Evolutionary conservation across 345 rosid species (phyloP).

Genomic region (Noccaea caerulescens): DNA sequence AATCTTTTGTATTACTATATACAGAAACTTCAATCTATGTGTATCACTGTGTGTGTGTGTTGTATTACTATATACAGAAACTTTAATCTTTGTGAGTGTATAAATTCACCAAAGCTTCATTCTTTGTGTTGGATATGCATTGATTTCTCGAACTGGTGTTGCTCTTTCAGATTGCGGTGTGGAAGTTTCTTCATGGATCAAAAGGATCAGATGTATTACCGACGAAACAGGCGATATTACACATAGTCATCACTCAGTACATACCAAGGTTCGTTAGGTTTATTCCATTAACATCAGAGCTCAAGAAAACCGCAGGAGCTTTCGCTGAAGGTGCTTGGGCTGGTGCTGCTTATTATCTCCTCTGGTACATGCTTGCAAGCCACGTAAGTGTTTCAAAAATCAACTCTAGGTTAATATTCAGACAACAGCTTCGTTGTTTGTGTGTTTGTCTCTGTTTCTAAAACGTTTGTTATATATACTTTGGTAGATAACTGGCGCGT

Average conservation of each 20-base stretch:
- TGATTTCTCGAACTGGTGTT: not conserved
- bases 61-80: no score
- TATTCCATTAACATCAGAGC: constrained; percentile 76
- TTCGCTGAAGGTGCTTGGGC: constrained; percentile 86
- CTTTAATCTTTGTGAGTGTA: not conserved
- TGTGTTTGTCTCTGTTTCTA: not conserved
- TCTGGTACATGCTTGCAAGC: constrained; percentile 88
- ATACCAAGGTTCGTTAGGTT: constrained; percentile 76
- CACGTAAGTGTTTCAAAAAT: constrained; percentile 62
- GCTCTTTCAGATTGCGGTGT: constrained; percentile 66
- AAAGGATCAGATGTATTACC: constrained; percentile 66
- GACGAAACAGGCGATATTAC: constrained; percentile 60
- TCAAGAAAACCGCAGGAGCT: constrained; percentile 80
- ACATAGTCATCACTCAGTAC: constrained; percentile 70
- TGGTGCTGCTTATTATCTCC: constrained; percentile 86
- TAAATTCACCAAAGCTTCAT: not conserved
- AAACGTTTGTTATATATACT: constrained; percentile 7
- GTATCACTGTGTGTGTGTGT: not conserved
- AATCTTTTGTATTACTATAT: no score
- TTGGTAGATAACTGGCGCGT: constrained; percentile 75
- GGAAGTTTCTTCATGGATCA: constrained; percentile 59
- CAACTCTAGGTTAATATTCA: not conserved
- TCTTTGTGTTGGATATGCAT: not conserved
- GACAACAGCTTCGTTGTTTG: constrained; percentile 1
- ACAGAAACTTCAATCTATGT: not conserved